Conservation (phyloP, 768 basidiomycete species). For the Hydnum rufescens region DNA sequence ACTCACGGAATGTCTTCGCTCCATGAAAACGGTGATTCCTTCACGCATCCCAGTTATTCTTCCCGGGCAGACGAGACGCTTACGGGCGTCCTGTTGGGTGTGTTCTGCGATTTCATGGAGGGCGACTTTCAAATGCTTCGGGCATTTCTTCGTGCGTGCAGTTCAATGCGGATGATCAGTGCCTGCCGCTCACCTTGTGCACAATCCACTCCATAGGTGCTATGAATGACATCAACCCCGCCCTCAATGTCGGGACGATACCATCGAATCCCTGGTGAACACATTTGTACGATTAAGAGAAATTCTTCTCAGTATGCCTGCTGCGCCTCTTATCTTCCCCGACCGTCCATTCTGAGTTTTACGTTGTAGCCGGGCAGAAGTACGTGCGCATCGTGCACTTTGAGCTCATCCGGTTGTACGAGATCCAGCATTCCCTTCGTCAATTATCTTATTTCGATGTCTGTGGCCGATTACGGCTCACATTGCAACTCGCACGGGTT, state of each 20-base stretch:
- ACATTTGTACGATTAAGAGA: conserved; percentile 52
- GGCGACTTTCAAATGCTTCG: conserved; percentile 77
- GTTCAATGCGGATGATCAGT: conserved; percentile 24
- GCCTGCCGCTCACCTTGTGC: background rate
- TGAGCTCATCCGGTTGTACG: conserved; percentile 58
- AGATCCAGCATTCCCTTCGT: conserved; percentile 59
- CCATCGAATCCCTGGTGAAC: conserved; percentile 53
- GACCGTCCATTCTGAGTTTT: conserved; percentile 1
- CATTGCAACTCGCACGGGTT: conserved; percentile 58
- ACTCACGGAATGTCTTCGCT: conserved; percentile 15
- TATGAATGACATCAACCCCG: conserved; percentile 61
- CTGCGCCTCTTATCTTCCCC: background rate
- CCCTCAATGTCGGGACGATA: conserved; percentile 60
- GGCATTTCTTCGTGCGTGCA: conserved; percentile 29
- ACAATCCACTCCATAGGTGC: conserved; percentile 23
- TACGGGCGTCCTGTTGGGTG: conserved; percentile 46
- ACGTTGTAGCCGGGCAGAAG: conserved; percentile 29
- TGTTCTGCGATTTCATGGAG: conserved; percentile 66
- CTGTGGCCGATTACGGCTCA: conserved; percentile 51
- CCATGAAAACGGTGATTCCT: conserved; percentile 33
- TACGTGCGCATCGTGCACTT: conserved; percentile 55
- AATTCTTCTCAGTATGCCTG: conserved; percentile 44
- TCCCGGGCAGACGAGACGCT: conserved; percentile 50
- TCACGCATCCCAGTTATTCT: conserved; percentile 20
- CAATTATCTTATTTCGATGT: conserved; percentile 62